These are phyloP conservation scores for Sporisorium iseilematis-ciliati DNA, from an alignment of 1,284 basidiomycete genomes.

Conservation along the genomic window DNA sequence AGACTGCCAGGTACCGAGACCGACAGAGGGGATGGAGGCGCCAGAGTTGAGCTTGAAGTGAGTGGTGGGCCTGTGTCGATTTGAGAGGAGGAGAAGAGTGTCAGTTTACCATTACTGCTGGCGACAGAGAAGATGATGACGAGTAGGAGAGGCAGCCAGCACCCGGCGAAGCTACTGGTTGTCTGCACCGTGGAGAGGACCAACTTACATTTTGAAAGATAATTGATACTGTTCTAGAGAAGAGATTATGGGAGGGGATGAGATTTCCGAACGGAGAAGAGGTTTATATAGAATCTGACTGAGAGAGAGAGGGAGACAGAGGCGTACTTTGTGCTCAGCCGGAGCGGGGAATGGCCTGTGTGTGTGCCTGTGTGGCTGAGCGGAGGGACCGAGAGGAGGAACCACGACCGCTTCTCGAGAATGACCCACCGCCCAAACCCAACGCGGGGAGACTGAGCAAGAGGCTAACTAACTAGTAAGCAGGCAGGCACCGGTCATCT, in stretches of 20 bases:
- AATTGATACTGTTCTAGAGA: neutral
- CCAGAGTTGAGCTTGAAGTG: slow-evolving; percentile 59
- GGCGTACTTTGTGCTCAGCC: no score
- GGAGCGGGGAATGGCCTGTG: neutral
- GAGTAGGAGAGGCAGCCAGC: neutral
- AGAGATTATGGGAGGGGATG: slow-evolving; percentile 2
- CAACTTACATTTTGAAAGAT: slow-evolving; percentile 34
- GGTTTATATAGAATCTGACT: slow-evolving; percentile 20
- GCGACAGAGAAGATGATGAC: neutral
- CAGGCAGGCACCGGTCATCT: neutral
- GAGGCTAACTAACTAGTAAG: neutral
- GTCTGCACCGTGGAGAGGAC: neutral
- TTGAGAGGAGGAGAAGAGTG: neutral
- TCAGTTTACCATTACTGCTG: neutral
- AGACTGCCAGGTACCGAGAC: slow-evolving; percentile 57
- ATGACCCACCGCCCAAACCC: neutral
- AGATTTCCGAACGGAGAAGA: slow-evolving; percentile 11
- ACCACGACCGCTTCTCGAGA: neutral
- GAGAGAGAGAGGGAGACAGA: neutral
- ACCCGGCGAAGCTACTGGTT: no score
- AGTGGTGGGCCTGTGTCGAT: slow-evolving; percentile 32
- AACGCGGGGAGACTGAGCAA: neutral
- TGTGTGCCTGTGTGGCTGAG: slow-evolving; percentile 2
- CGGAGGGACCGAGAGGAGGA: neutral
- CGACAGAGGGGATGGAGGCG: slow-evolving; percentile 56